These are phyloP conservation scores for Ascoidea rubescens DNA, from an alignment of 805 yeast genomes.

Conservation along the genomic window DNA sequence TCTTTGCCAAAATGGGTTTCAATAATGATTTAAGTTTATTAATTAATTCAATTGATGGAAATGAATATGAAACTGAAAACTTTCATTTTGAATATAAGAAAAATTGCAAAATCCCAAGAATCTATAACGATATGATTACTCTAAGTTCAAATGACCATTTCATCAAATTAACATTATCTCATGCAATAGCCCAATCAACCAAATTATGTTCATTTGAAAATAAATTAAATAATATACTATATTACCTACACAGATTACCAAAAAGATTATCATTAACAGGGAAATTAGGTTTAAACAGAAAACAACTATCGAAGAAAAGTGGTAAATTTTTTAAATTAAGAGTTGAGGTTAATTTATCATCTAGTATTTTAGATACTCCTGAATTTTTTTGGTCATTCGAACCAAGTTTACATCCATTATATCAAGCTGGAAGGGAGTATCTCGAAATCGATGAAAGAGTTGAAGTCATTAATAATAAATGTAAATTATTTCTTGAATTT, in stretches of 20 bases:
- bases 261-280: slow-evolving; percentile 86
- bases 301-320: slow-evolving; percentile 74
- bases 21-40: slow-evolving; percentile 36
- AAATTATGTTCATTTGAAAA: slow-evolving; percentile 86
- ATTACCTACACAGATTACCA: slow-evolving; percentile 80
- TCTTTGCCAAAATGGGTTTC: slow-evolving; percentile 23
- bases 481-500: slow-evolving; percentile 87
- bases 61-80: slow-evolving; percentile 85
- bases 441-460: slow-evolving; percentile 92
- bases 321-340: slow-evolving; percentile 83
- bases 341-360: slow-evolving; percentile 85
- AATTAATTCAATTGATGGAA: slow-evolving; percentile 66
- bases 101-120: slow-evolving; percentile 51
- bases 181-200: slow-evolving; percentile 94
- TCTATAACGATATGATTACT: slow-evolving; percentile 90
- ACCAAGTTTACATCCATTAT: slow-evolving; percentile 89
- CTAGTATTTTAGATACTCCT: slow-evolving; percentile 88
- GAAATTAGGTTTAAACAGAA: slow-evolving; percentile 67
- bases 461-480: slow-evolving; percentile 83
- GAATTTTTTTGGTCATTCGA: slow-evolving; percentile 94
- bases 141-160: slow-evolving; percentile 83
- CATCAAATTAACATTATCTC: slow-evolving; percentile 84
- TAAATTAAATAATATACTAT: slow-evolving; percentile 71
- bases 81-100: slow-evolving; percentile 36
- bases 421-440: slow-evolving; percentile 80